Conservation (phyloP, 805 yeast species). For the Maudiozyma serrabonitensis region DNA sequence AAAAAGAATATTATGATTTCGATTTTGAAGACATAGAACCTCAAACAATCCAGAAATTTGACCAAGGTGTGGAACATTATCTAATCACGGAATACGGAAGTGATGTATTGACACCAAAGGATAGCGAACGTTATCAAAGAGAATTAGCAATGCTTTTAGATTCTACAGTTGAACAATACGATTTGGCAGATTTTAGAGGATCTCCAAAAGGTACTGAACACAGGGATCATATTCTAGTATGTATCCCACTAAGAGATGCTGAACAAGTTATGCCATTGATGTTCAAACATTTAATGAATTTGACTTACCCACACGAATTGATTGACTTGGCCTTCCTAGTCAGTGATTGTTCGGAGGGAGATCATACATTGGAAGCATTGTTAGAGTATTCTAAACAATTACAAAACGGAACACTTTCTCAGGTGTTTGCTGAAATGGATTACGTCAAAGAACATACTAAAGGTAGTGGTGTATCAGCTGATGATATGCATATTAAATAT, state of each 20-base stretch:
- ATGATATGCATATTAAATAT: conserved; percentile 54
- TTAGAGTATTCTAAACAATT: conserved; percentile 55
- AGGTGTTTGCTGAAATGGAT: conserved; percentile 26
- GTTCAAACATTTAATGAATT: conserved; percentile 76
- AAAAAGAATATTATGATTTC: conserved; percentile 26
- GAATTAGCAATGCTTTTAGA: conserved; percentile 34
- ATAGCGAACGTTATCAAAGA: conserved; percentile 19
- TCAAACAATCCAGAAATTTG: conserved; percentile 27
- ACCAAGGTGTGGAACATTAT: conserved; percentile 32
- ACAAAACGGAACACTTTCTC: conserved; percentile 59
- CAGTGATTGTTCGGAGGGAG: conserved; percentile 64
- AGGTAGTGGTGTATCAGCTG: conserved; percentile 39
- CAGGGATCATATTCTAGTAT: conserved; percentile 56
- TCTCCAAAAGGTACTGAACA: conserved; percentile 37
- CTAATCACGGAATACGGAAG: conserved; percentile 29
- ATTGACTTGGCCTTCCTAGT: conserved; percentile 76
- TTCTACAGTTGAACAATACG: conserved; percentile 49
- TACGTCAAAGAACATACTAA: conserved; percentile 32
- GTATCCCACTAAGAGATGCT: conserved; percentile 75
- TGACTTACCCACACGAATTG: conserved; percentile 72
- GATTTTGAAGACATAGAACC: conserved; percentile 30
- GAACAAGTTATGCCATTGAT: conserved; percentile 68
- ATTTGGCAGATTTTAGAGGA: conserved; percentile 50
- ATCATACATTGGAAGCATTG: conserved; percentile 54
- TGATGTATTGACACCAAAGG: conserved; percentile 24